These are phyloP conservation scores for Pseudonectria buxi DNA, from an alignment of 2,329 filamentous ascomycete species.

Conservation along the genomic window DNA sequence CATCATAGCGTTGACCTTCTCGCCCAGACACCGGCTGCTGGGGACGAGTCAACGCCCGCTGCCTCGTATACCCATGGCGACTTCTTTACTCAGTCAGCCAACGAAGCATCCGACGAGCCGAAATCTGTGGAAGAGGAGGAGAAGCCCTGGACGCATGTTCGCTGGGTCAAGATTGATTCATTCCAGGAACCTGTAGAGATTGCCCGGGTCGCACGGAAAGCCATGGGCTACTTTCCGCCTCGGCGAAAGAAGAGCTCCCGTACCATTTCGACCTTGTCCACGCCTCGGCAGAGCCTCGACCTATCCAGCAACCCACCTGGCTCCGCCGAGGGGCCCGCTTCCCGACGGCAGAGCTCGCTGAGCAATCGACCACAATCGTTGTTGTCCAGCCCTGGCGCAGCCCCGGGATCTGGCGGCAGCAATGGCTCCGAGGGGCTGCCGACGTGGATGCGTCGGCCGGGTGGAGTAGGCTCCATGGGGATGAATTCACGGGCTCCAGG, in stretches of 20 bases:
- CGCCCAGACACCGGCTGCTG: constrained; percentile 37
- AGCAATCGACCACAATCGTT: constrained; percentile 29
- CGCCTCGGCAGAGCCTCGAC: constrained; percentile 61
- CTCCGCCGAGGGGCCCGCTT: constrained; percentile 27
- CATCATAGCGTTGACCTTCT: constrained; percentile 43
- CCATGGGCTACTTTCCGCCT: constrained; percentile 87
- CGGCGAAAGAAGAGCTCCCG: constrained; percentile 75
- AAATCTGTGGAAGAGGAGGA: constrained; percentile 42
- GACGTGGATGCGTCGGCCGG: constrained; percentile 71
- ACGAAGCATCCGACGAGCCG: constrained; percentile 24
- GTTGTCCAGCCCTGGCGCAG: constrained; percentile 23
- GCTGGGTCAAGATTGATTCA: constrained; percentile 78
- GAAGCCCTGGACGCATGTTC: constrained; percentile 74
- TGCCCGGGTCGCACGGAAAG: constrained; percentile 70
- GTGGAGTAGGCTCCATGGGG: constrained; percentile 78
- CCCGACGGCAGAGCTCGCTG: constrained; percentile 38
- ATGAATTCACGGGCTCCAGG: constrained; percentile 67
- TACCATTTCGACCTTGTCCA: constrained; percentile 59
- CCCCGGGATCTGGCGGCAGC: constrained; percentile 22
- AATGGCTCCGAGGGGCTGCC: constrained; percentile 35
- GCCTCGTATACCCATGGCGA: constrained; percentile 29
- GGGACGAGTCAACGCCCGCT: constrained; percentile 17
- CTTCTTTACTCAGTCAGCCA: constrained; percentile 34
- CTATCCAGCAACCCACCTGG: constrained; percentile 39
- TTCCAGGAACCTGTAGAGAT: constrained; percentile 69